Conservation (phyloP, 2,329 filamentous ascomycete genomes). For the Myotisia sp. region DNA sequence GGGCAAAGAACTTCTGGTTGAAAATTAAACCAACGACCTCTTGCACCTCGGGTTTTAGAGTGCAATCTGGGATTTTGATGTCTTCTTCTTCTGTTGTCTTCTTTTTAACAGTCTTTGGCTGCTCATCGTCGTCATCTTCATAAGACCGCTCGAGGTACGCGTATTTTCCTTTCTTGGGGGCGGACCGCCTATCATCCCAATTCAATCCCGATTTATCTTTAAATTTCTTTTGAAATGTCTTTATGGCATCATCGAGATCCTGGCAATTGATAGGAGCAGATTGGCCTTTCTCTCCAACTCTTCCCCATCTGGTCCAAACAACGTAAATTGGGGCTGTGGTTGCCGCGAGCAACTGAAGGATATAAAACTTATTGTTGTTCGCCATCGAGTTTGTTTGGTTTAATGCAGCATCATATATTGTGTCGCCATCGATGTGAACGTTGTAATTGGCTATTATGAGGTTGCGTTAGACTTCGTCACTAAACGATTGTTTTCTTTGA, state of each 20-base stretch:
- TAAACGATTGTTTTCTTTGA: neutral
- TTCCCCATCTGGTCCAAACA: constrained; percentile 68
- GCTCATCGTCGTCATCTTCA: constrained; percentile 39
- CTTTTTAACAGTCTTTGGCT: constrained; percentile 18
- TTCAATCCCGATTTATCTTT: constrained; percentile 40
- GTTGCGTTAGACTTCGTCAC: neutral
- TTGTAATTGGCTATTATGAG: constrained; percentile 10
- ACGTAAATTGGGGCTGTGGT: constrained; percentile 30
- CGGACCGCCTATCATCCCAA: constrained; percentile 35
- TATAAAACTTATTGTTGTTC: constrained; percentile 78
- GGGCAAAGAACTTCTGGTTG: constrained; percentile 57
- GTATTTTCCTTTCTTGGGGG: constrained; percentile 48
- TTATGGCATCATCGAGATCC: constrained; percentile 26
- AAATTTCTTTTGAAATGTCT: constrained; percentile 42
- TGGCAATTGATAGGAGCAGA: constrained; percentile 28
- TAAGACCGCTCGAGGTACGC: constrained; percentile 70
- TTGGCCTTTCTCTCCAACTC: constrained; percentile 47
- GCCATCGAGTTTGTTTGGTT: constrained; percentile 59
- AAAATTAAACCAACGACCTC: constrained; percentile 69
- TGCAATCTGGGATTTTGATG: constrained; percentile 37
- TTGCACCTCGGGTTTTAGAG: constrained; percentile 47
- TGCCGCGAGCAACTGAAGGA: constrained; percentile 48
- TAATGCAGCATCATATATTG: constrained; percentile 65
- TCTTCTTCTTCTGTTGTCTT: constrained; percentile 19
- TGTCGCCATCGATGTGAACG: constrained; percentile 54